Conservation (phyloP, 2,329 filamentous ascomycete species). For the Ascochyta rabiei region DNA sequence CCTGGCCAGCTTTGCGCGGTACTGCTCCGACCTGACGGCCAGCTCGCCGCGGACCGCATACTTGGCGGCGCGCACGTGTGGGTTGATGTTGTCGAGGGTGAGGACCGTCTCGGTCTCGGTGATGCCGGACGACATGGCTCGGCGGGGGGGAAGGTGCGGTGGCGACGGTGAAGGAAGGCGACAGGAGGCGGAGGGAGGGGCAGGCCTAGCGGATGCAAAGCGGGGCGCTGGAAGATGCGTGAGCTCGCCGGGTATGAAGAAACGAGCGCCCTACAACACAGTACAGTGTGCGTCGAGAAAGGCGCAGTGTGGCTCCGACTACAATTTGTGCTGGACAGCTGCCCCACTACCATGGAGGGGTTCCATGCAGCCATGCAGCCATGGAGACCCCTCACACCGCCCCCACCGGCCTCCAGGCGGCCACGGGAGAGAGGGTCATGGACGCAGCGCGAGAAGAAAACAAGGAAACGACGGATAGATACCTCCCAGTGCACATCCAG, state of each 20-base stretch:
- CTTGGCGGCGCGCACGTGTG: constrained; percentile 81
- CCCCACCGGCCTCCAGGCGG: background rate
- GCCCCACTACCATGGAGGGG: constrained; percentile 14
- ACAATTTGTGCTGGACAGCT: background rate
- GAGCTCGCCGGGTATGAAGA: background rate
- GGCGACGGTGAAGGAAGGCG: background rate
- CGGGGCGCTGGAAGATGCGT: background rate
- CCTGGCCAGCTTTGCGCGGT: constrained; percentile 72
- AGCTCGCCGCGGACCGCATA: constrained; percentile 98
- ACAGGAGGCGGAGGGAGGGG: background rate
- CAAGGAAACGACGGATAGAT: background rate
- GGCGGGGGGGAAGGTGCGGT: constrained; percentile 32
- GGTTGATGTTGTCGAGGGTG: constrained; percentile 89
- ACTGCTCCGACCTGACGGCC: constrained; percentile 90
- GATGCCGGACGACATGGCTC: constrained; percentile 54
- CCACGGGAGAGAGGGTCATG: background rate
- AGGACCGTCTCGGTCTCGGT: constrained; percentile 55
- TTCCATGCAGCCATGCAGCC: background rate
- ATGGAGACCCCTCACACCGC: background rate
- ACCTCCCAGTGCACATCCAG: background rate
- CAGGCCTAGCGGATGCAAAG: background rate
- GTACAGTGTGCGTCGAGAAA: background rate
- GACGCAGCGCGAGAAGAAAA: background rate
- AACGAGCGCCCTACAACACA: too few species aligned
- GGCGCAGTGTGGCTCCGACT: background rate